phyloP scores from a whole-genome alignment of 257 asterid genomes.

The Solanum sitiens region DNA sequence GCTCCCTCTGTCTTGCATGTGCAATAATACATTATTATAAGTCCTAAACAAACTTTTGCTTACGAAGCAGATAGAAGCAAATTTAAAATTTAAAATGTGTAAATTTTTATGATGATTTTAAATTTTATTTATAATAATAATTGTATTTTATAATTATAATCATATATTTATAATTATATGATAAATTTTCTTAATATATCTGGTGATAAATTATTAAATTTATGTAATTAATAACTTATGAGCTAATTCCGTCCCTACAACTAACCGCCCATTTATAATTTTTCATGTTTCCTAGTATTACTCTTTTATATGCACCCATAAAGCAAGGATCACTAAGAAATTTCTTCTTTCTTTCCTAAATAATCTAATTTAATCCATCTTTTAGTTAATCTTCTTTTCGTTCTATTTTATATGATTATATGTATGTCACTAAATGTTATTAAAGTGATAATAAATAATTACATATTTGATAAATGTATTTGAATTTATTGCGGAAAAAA shows the following conservation, averaged over 20 bases:
- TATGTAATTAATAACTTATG: background rate
- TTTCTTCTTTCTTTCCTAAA: background rate
- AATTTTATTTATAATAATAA: background rate
- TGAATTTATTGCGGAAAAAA: too few species aligned
- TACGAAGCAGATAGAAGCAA: background rate
- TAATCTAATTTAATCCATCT: background rate
- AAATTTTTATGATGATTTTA: accelerated
- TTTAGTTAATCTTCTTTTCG: background rate
- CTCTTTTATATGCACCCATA: background rate
- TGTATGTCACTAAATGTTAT: background rate
- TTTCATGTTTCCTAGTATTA: background rate
- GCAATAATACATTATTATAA: background rate
- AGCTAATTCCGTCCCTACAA: background rate
- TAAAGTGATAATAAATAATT: background rate
- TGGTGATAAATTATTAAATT: background rate
- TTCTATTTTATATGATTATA: background rate
- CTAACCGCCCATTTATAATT: background rate
- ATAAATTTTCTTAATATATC: background rate
- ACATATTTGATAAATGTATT: too few species aligned
- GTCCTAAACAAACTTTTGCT: background rate
- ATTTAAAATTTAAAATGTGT: background rate
- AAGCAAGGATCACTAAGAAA: background rate
- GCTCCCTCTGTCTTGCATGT: background rate
- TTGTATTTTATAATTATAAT: background rate
- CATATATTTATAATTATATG: background rate